A percentile compares a stretch with the other conserved stretches of the same genome.
phyloP scores from a whole-genome alignment of 306 rosid species.

The Trichosanthes truncata region DNA sequence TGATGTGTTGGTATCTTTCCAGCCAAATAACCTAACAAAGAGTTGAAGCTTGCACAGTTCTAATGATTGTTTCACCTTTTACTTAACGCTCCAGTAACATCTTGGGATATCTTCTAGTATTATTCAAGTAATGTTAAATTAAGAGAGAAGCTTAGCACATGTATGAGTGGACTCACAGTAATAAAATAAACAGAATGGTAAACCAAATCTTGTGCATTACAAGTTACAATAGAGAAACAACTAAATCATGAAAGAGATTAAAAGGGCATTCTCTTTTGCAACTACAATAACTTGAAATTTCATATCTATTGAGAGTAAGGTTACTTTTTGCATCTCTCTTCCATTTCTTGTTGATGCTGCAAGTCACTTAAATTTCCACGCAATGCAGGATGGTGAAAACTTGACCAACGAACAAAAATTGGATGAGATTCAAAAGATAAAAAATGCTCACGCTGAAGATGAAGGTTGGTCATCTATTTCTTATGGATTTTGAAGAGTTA shows the following conservation, averaged over 20 bases:
- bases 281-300: not conserved
- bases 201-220: not conserved
- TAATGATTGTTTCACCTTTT: not conserved
- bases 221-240: not conserved
- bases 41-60: not conserved
- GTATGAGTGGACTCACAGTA: not conserved
- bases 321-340: not conserved
- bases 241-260: not conserved
- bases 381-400: conserved; percentile 64
- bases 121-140: not conserved
- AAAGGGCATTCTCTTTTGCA: not conserved
- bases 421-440: conserved; percentile 73
- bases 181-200: not conserved
- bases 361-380: conserved; percentile 8
- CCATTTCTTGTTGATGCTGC: not conserved
- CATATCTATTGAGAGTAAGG: not conserved
- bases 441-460: conserved; percentile 86
- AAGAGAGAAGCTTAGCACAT: not conserved
- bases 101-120: not conserved
- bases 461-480: conserved; percentile 41
- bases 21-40: not conserved
- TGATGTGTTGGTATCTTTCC: not conserved
- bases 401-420: conserved; percentile 67
- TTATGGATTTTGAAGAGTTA: not conserved
- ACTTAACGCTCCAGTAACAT: not conserved